Evolutionary conservation across 495 filamentous ascomycete species (phyloP).

Genomic region (Penicillium herquei): DNA sequence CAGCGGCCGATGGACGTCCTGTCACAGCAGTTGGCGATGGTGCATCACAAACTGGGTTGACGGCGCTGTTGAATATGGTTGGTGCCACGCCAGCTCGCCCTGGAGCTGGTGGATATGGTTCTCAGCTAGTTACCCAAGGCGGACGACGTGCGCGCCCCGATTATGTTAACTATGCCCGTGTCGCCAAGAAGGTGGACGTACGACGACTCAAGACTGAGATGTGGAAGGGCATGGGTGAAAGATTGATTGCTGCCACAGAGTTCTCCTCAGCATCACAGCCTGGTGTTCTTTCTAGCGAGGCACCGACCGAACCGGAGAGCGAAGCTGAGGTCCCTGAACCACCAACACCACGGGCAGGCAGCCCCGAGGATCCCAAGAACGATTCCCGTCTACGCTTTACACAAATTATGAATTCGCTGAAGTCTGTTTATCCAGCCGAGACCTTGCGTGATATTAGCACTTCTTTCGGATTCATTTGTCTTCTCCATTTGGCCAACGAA

Average conservation of each 20-base stretch:
- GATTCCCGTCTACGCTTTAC: conserved; percentile 76
- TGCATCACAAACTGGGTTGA: conserved; percentile 36
- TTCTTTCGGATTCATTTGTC: conserved; percentile 93
- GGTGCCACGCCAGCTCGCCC: conserved; percentile 42
- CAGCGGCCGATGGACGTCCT: conserved; percentile 50
- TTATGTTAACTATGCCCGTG: conserved; percentile 93
- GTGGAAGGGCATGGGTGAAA: conserved; percentile 79
- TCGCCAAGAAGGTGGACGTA: conserved; percentile 99
- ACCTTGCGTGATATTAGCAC: conserved; percentile 94
- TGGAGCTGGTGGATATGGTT: conserved; percentile 70
- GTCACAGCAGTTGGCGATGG: conserved; percentile 38
- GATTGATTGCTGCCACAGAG: conserved; percentile 36
- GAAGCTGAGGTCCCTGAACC: conserved; percentile 30
- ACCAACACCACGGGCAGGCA: conserved; percentile 33
- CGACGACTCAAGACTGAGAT: conserved; percentile 91
- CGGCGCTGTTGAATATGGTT: conserved; percentile 43
- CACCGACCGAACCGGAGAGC: conserved; percentile 25
- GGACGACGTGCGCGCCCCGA: conserved; percentile 79
- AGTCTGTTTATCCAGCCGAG: conserved; percentile 78
- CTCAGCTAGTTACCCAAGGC: conserved; percentile 85
- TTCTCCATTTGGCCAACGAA: conserved; percentile 95
- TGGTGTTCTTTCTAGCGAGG: conserved; percentile 19
- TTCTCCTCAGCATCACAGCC: conserved; percentile 33
- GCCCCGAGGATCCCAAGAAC: conserved; percentile 26
- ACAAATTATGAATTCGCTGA: conserved; percentile 81